Base-by-base conservation (phyloP, 169 alveolate genomes). In the Sarcocystis neurona region DNA sequence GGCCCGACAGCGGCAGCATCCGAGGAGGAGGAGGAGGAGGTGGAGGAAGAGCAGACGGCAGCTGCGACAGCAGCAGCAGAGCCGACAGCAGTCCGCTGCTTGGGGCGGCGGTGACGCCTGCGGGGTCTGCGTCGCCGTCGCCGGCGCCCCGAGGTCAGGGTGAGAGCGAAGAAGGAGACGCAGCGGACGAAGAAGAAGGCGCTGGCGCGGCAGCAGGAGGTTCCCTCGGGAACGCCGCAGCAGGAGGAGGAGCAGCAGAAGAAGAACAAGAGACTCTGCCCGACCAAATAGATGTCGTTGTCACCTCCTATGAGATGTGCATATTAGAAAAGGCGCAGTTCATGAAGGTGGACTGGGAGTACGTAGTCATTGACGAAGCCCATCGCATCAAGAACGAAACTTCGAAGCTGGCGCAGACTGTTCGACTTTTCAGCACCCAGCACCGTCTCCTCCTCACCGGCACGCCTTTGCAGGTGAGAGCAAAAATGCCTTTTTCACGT, bases 351-450 rank as follows among this genome's bases (percentile, higher is more conserved):
- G 92, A 97, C 44, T 99, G 99, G 99, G 98, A 98, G 93, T 99
- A 98, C 86, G 96, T 99, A 96, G 97, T 99, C 37, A 97, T 99
- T 44, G 99, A 99, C 93, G 99, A 99, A 95, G 99, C 99, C 32
- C 99, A 99, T 90, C 98, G 99, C 48, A 99, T 99, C 75, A 99
- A 99, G 93, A 99, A 99, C 90, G 99, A 97, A 89, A 90, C 96
- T 95, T 93, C 98, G 92, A 96, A 97, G 98, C 95, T 98, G 96
- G 99, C 98, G 92, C 48, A 80, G 90, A 91, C 96, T 89, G 95
- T 95, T 87, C 92, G 97, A 92, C 84, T 96, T 72, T 88, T 98
- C 89, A 95, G 96, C 84, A 39, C 93, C 8, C 95, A 99, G n/a
- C 97, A 97, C 92, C 94, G 99, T 88, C 96, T 99, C 79, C 92